phyloP scores from a whole-genome alignment of 371 early-diverging fungal species.

The Mucor ambiguus region DNA sequence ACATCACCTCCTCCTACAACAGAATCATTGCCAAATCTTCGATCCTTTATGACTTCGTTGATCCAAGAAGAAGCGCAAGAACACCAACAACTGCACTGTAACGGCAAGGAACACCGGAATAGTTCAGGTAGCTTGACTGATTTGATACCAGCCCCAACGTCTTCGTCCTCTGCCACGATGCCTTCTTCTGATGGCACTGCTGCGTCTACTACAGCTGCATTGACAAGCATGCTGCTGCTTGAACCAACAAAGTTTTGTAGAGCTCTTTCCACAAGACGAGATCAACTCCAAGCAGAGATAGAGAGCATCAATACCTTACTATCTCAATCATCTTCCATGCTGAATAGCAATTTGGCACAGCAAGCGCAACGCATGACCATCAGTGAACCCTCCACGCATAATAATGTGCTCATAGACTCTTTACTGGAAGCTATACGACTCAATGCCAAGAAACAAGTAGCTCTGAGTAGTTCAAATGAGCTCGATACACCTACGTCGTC shows the following conservation, averaged over 20 bases:
- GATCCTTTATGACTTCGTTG: slow-evolving; percentile 11
- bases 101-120: background rate
- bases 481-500: background rate
- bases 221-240: slow-evolving; percentile 21
- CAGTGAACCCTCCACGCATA: background rate
- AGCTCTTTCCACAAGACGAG: slow-evolving; percentile 13
- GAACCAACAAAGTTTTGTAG: slow-evolving; percentile 20
- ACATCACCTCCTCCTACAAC: background rate
- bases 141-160: background rate
- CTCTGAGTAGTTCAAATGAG: background rate
- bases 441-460: slow-evolving; percentile 1
- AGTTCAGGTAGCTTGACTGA: background rate
- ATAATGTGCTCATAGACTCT: background rate
- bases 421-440: slow-evolving; percentile 4
- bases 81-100: background rate
- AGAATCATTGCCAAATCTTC: slow-evolving; percentile 21
- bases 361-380: background rate
- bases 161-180: background rate
- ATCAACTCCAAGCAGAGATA: slow-evolving; percentile 25
- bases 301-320: slow-evolving; percentile 22
- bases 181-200: background rate
- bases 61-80: background rate
- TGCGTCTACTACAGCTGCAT: background rate
- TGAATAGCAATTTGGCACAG: background rate
- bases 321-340: slow-evolving; percentile 12